Percentiles rank a stretch among this genome's conserved stretches.
Evolutionary conservation across 73 alveolate genomes (phyloP).

Genomic region (Paramecium tetraurelia): DNA sequence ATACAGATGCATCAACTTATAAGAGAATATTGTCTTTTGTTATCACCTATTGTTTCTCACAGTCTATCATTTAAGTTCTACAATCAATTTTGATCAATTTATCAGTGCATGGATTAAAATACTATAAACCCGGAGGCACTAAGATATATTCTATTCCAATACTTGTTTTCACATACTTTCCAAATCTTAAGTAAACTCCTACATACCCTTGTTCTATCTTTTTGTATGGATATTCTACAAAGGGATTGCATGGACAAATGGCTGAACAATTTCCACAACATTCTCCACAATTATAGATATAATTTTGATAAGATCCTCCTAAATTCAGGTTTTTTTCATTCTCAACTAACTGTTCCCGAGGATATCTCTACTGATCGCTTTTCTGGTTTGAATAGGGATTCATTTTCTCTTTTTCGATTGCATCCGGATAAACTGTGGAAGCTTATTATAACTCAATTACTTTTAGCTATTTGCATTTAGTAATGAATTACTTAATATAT

Average conservation of each 20-base stretch:
- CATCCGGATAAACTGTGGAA: constrained; percentile 8
- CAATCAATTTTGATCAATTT: not conserved
- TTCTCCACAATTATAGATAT: not conserved
- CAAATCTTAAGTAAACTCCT: constrained; percentile 12
- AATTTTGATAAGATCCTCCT: not conserved
- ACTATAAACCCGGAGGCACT: constrained; percentile 15
- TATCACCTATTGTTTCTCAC: not conserved
- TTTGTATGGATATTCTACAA: not conserved
- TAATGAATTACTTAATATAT: not conserved
- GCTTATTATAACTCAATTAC: not conserved
- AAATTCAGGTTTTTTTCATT: not conserved
- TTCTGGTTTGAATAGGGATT: not conserved
- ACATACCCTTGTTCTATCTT: not conserved
- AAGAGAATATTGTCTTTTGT: constrained; percentile 4
- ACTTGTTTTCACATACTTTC: constrained; percentile 24
- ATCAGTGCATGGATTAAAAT: constrained; percentile 28
- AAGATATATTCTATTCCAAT: not conserved
- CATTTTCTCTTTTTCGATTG: not conserved
- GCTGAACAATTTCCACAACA: not conserved
- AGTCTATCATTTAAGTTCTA: not conserved
- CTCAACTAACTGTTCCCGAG: not conserved
- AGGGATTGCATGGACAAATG: not conserved
- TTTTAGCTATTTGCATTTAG: not conserved
- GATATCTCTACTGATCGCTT: not conserved
- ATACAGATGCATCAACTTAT: constrained; percentile 4